A percentile compares a stretch with the other conserved stretches of the same genome.
These are phyloP conservation scores for Chaetomium fimeti DNA, from an alignment of 495 filamentous ascomycete species.

Conservation along the genomic window DNA sequence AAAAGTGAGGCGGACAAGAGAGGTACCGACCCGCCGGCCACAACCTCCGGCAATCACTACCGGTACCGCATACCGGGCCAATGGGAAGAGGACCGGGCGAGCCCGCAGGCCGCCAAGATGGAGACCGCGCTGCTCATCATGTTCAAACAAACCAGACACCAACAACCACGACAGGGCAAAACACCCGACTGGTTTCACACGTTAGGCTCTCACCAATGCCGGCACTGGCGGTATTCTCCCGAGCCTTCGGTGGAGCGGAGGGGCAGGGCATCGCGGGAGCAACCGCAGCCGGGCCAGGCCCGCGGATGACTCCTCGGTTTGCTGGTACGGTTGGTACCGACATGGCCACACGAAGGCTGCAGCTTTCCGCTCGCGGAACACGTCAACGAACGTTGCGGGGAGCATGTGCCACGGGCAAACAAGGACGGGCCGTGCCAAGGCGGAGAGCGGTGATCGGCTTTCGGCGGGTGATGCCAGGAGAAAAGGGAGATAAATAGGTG, in stretches of 20 bases:
- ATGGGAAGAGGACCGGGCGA: neutral
- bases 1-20: neutral
- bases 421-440: slow-evolving; percentile 3
- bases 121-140: neutral
- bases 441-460: neutral
- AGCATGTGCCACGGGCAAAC: slow-evolving; percentile 11
- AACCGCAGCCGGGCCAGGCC: neutral
- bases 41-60: neutral
- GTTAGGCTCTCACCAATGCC: neutral
- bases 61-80: neutral
- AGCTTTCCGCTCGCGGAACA: slow-evolving; percentile 17
- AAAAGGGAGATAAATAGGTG: neutral
- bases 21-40: neutral
- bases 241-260: neutral
- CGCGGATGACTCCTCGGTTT: neutral
- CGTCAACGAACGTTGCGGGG: slow-evolving; percentile 16
- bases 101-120: too few relatives aligned
- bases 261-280: neutral
- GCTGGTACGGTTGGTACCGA: neutral
- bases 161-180: slow-evolving; percentile 13
- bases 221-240: neutral
- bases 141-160: neutral
- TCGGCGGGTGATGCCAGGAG: neutral
- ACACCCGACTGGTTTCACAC: slow-evolving; percentile 14
- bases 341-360: slow-evolving; percentile 13